Evolutionary conservation across 2,329 filamentous ascomycete species (phyloP), one percentile per base, ranked within the genome.

Genomic region (Blastomyces gilchristii): DNA sequence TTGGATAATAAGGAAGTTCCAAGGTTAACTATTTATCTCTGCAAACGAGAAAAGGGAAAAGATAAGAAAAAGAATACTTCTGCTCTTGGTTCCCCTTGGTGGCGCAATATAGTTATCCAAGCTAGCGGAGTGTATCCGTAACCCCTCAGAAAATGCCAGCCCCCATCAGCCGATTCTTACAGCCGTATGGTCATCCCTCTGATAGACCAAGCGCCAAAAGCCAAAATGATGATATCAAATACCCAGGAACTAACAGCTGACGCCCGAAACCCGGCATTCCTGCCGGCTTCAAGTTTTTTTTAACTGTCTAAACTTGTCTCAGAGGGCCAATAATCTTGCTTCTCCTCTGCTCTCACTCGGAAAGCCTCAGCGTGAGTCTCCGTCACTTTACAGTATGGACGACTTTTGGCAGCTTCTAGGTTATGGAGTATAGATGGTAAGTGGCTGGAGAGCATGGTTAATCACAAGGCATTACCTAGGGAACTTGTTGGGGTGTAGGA

Each of bases 141-240:
- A 7, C 9, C n/a, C 28, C 28, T 28, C 28, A 28, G 28, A 22
- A 28, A 28, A 28, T 28, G 28, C 28, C 28, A 28, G 28, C 39
- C 12, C 9, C 57, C 39, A 58, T 28, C 57, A 58, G 57, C 57
- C 57, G 57, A 22, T 45, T 58, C 8, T 45, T 41, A 58, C 57
- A 58, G 39, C 57, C 41, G 39, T 43, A 14, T 2, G 25, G 39
- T n/a, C 57, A 58, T 47, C 57, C 57, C 25, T 41, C 39, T 41
- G 57, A 31, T 47, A 22, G 43, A 34, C 39, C 56, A 45, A 12
- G 41, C 57, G 22, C 5, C 22, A 4, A 28, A 18, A 18, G 39
- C 57, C 57, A 18, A 47, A 22, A 47, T 34, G 39, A 34, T 58
- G 57, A 22, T 58, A 31, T 12, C 8, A 45, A n/a, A 28, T 41